Evolutionary conservation across 1,284 basidiomycete genomes (phyloP), one percentile per base, ranked within the genome.

Genomic region (Afroboletus lepidellus): DNA sequence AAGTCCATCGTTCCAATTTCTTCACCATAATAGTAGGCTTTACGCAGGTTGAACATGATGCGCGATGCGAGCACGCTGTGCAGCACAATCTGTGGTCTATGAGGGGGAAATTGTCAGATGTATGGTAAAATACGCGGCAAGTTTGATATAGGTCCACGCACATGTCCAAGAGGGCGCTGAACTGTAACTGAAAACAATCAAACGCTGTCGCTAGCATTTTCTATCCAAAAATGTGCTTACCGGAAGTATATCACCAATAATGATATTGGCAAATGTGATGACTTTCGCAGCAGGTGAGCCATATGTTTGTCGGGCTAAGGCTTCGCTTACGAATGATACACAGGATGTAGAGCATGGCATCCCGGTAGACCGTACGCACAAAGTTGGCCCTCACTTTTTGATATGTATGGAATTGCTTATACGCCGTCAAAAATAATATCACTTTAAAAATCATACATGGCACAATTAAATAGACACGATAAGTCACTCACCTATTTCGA

Each of bases 21-120:
- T 11, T 21, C 43, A 3, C 15, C 0, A 37, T 37, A 12, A 25
- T 27, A 18, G 16, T 24, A 18, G 25, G 39, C 46, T 33, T 45
- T 51, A 29, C 57, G 53, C 30, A 59, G 25, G 29, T 56, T 56
- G 25, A 57, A 57, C n/a, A n/a, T n/a, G n/a, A n/a, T n/a, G n/a
- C n/a, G n/a, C n/a, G n/a, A n/a, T n/a, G n/a, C n/a, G n/a, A 57
- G 56, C 30, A 57, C 38, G 6, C 53, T 59, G 37, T 57, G 57
- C 2, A 59, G 38, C 3, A 41, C 8, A 9, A 57, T 29, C 37
- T 57, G 56, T 18, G 23, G 27, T 45, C 56, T 57, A 25, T 5
- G 43, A 18, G 24, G 16, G 23, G 8, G 2, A n/a, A n/a, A n/a
- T n/a, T n/a, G n/a, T n/a, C 23, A 11, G 27, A 20, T 9, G 24